Percentiles rank a stretch among this genome's conserved stretches.
Conservation (phyloP, 1,284 basidiomycete genomes). For the Exsudoporus floridanus region DNA sequence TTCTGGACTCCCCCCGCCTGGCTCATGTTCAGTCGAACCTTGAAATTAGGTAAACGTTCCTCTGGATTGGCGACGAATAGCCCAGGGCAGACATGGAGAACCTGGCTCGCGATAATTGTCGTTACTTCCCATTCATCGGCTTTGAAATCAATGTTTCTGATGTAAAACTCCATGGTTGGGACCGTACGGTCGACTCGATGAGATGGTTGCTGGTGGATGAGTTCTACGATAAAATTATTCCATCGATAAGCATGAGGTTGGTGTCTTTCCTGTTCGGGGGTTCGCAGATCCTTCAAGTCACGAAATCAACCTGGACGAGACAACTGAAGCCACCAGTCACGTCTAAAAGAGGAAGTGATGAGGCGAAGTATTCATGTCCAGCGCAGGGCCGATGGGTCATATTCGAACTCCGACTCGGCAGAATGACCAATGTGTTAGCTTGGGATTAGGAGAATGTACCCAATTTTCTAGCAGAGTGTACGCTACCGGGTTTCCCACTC, state of each 20-base stretch:
- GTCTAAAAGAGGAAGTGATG: too few species aligned
- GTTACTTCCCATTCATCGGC: conserved; percentile 58
- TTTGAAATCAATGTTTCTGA: conserved; percentile 46
- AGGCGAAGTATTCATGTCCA: too few species aligned
- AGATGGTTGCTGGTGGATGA: conserved; percentile 1
- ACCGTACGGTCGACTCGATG: background rate
- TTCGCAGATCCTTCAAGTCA: conserved; percentile 9
- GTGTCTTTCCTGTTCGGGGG: conserved; percentile 11
- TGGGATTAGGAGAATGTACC: too few species aligned
- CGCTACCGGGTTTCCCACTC: too few species aligned
- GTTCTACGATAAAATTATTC: background rate
- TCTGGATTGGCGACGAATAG: conserved; percentile 37
- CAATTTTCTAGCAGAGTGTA: too few species aligned
- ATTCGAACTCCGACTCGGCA: too few species aligned
- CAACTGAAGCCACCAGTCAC: too few species aligned
- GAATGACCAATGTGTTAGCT: too few species aligned
- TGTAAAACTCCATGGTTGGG: conserved; percentile 49
- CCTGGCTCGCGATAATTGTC: conserved; percentile 45
- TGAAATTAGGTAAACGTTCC: conserved; percentile 53
- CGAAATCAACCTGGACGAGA: too few species aligned
- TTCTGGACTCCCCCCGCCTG: conserved; percentile 54
- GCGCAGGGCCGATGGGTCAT: too few species aligned
- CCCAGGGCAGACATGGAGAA: conserved; percentile 51
- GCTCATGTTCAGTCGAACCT: conserved; percentile 49
- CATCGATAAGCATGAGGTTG: conserved; percentile 10